Percentiles rank a stretch among this genome's conserved stretches.
Evolutionary conservation across 805 yeast species (phyloP).

Genomic region (Phaffomyces thermotolerans): DNA sequence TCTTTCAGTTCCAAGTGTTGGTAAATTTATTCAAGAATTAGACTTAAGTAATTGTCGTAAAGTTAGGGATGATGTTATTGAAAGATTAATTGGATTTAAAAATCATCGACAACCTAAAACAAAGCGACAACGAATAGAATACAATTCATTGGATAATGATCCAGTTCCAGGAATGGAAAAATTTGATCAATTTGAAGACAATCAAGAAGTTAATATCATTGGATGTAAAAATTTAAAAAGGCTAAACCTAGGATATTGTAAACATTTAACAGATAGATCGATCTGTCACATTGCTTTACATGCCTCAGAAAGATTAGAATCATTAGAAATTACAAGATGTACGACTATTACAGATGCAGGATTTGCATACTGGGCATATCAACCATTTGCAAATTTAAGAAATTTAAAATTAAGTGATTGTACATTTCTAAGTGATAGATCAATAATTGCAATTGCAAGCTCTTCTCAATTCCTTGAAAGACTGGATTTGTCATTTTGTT

Average conservation of each 20-base stretch:
- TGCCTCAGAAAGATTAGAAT: slow-evolving; percentile 47
- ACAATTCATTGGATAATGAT: slow-evolving; percentile 13
- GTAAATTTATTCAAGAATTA: slow-evolving; percentile 47
- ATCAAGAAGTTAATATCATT: slow-evolving; percentile 14
- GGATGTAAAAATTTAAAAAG: slow-evolving; percentile 56
- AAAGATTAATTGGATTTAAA: slow-evolving; percentile 57
- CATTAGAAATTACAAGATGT: slow-evolving; percentile 63
- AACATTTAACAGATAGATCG: slow-evolving; percentile 60
- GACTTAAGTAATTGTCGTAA: slow-evolving; percentile 69
- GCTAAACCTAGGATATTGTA: slow-evolving; percentile 64
- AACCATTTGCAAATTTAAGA: slow-evolving; percentile 45
- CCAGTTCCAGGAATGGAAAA: slow-evolving; percentile 27
- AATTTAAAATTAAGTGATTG: slow-evolving; percentile 60
- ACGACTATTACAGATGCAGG: slow-evolving; percentile 75
- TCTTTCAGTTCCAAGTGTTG: slow-evolving; percentile 57
- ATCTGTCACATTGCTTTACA: slow-evolving; percentile 56
- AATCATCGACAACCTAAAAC: not conserved
- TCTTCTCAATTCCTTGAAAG: slow-evolving; percentile 51
- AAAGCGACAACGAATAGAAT: not conserved
- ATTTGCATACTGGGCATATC: slow-evolving; percentile 56
- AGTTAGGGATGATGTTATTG: slow-evolving; percentile 64
- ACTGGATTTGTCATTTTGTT: slow-evolving; percentile 65
- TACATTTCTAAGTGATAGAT: slow-evolving; percentile 60
- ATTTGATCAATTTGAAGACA: slow-evolving; percentile 10
- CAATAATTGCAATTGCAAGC: slow-evolving; percentile 54